phyloP scores from a whole-genome alignment of 495 filamentous ascomycete genomes.

The Alectoria sarmentosa region DNA sequence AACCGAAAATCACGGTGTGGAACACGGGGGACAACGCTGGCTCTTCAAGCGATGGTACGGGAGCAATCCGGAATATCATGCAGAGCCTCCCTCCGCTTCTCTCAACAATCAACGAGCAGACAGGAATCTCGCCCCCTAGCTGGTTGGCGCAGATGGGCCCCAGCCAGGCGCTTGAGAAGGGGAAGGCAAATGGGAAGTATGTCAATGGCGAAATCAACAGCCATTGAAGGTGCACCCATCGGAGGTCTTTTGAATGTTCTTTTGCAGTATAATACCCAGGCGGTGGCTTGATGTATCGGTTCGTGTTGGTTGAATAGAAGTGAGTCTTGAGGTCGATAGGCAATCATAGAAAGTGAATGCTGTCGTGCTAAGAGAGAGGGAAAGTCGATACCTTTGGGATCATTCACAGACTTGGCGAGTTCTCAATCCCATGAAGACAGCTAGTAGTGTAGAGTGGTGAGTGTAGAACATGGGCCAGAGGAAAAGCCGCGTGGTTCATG shows the following conservation, averaged over 20 bases:
- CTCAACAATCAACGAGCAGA: constrained; percentile 77
- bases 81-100: constrained; percentile 73
- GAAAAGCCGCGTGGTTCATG: background rate
- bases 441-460: no score
- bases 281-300: background rate
- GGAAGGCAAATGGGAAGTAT: background rate
- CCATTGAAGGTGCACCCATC: background rate
- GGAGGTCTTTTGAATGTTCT: background rate
- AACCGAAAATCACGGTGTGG: constrained; percentile 85
- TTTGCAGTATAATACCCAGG: background rate
- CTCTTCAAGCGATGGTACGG: constrained; percentile 37
- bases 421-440: no score
- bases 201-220: background rate
- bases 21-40: constrained; percentile 54
- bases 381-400: background rate
- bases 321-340: background rate
- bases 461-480: background rate
- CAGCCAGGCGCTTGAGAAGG: background rate
- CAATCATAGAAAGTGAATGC: background rate
- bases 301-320: background rate
- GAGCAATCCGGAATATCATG: constrained; percentile 54
- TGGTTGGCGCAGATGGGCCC: constrained; percentile 51
- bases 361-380: background rate
- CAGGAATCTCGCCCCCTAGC: constrained; percentile 63
- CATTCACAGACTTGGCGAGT: background rate